Conservation (phyloP, 2,329 filamentous ascomycete genomes). For the Lachnellula hyalina region DNA sequence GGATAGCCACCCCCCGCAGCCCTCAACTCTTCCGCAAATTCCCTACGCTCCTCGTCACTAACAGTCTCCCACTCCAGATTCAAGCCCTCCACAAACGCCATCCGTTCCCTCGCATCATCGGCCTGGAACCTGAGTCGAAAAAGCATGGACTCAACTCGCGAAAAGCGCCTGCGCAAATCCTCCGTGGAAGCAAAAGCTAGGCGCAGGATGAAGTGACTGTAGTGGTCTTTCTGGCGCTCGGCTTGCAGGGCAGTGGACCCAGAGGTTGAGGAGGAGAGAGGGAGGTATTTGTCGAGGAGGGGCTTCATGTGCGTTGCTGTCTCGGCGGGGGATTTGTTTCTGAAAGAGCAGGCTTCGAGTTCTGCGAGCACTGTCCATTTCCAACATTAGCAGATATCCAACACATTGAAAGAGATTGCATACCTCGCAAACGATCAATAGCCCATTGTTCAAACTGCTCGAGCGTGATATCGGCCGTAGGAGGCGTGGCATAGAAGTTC, state of each 20-base stretch:
- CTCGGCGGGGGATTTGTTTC: slow-evolving; percentile 80
- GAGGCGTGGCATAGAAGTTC: slow-evolving; percentile 86
- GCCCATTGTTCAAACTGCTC: slow-evolving; percentile 99
- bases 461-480: slow-evolving; percentile 88
- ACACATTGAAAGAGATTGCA: slow-evolving; percentile 17
- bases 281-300: slow-evolving; percentile 80
- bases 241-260: slow-evolving; percentile 51
- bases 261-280: slow-evolving; percentile 71
- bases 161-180: slow-evolving; percentile 81
- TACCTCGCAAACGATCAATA: slow-evolving; percentile 82
- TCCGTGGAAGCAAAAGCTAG: slow-evolving; percentile 90
- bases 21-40: slow-evolving; percentile 28
- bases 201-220: slow-evolving; percentile 93
- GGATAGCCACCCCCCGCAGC: slow-evolving; percentile 29
- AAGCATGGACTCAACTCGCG: slow-evolving; percentile 79
- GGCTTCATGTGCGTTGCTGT: slow-evolving; percentile 79
- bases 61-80: slow-evolving; percentile 83
- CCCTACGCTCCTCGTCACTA: slow-evolving; percentile 67
- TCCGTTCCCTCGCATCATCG: slow-evolving; percentile 69
- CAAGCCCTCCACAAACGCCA: slow-evolving; percentile 69
- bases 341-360: slow-evolving; percentile 90
- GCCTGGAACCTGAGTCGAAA: slow-evolving; percentile 76
- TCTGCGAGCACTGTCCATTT: slow-evolving; percentile 65
- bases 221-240: slow-evolving; percentile 92
- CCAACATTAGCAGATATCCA: slow-evolving; percentile 28